Percentiles rank a stretch among this genome's conserved stretches.
phyloP scores from a whole-genome alignment of 345 rosid genomes.

The Citrus unshiu region DNA sequence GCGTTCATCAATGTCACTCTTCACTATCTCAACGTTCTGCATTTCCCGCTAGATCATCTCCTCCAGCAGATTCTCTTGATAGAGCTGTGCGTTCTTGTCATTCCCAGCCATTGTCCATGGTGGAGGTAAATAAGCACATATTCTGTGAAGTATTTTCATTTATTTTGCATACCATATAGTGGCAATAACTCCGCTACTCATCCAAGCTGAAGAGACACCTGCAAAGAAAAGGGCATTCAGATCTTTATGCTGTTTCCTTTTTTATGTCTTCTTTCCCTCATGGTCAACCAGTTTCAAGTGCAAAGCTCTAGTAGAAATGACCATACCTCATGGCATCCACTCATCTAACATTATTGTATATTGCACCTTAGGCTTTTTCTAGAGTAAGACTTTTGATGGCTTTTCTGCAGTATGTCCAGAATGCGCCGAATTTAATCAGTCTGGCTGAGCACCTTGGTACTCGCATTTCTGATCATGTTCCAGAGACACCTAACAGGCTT shows the following conservation, averaged over 20 bases:
- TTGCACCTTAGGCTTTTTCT: background rate
- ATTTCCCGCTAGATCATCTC: constrained; percentile 44
- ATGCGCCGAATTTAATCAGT: constrained; percentile 67
- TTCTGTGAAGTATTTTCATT: background rate
- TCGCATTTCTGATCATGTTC: constrained; percentile 81
- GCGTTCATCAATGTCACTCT: constrained; percentile 81
- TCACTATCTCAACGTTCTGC: constrained; percentile 66
- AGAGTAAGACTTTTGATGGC: constrained; percentile 7
- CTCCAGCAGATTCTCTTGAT: constrained; percentile 49
- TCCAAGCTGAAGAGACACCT: background rate
- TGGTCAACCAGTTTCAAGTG: background rate
- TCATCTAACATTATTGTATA: background rate
- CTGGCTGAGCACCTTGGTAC: constrained; percentile 96
- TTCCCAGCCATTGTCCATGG: constrained; percentile 76
- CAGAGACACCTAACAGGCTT: constrained; percentile 83
- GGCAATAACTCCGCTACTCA: background rate
- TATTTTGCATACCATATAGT: background rate
- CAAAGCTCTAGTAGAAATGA: background rate
- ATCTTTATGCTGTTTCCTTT: background rate
- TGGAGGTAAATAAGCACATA: constrained; percentile 48
- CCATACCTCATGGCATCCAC: background rate
- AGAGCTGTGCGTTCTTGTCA: constrained; percentile 69
- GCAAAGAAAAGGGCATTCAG: background rate
- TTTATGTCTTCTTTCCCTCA: background rate
- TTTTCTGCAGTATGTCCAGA: constrained; percentile 65